phyloP scores from a whole-genome alignment of 441 rosid species.

The Biscutella laevigata region DNA sequence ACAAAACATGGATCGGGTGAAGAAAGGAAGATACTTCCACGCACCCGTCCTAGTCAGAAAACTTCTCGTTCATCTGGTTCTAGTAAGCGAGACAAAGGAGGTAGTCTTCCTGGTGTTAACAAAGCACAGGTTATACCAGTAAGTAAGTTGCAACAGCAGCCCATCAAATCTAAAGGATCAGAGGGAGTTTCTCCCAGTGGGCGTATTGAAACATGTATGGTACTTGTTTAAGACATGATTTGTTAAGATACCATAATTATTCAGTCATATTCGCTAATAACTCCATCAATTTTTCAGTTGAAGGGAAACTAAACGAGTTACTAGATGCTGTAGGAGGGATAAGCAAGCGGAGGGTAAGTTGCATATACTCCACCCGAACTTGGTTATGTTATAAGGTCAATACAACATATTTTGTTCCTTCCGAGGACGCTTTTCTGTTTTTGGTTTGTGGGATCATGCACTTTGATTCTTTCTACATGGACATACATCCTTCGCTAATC shows the following conservation, averaged over 20 bases:
- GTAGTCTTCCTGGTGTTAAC: slow-evolving; percentile 32
- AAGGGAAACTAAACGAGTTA: slow-evolving; percentile 91
- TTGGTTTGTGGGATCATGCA: neutral
- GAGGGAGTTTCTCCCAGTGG: slow-evolving; percentile 47
- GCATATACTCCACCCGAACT: neutral
- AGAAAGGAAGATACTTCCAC: slow-evolving; percentile 37
- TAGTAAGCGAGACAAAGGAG: slow-evolving; percentile 51
- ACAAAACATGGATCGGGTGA: slow-evolving; percentile 37
- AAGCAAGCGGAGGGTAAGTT: slow-evolving; percentile 82
- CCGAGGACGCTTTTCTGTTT: neutral
- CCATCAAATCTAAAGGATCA: slow-evolving; percentile 50
- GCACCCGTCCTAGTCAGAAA: slow-evolving; percentile 52
- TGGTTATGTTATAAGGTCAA: slow-evolving; percentile 2
- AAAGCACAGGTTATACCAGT: slow-evolving; percentile 44
- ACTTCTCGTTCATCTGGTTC: slow-evolving; percentile 43
- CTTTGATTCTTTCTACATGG: slow-evolving; percentile 7
- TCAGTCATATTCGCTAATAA: neutral
- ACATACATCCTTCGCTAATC: neutral
- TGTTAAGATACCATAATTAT: slow-evolving; percentile 5
- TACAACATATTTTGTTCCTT: neutral
- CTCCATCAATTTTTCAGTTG: slow-evolving; percentile 48
- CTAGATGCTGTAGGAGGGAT: slow-evolving; percentile 93
- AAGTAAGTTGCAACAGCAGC: slow-evolving; percentile 40
- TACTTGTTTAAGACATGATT: slow-evolving; percentile 5
- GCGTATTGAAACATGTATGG: slow-evolving; percentile 52